Evolutionary conservation across 257 asterid species (phyloP).

Genomic region (Nyctanthes arbortristis): DNA sequence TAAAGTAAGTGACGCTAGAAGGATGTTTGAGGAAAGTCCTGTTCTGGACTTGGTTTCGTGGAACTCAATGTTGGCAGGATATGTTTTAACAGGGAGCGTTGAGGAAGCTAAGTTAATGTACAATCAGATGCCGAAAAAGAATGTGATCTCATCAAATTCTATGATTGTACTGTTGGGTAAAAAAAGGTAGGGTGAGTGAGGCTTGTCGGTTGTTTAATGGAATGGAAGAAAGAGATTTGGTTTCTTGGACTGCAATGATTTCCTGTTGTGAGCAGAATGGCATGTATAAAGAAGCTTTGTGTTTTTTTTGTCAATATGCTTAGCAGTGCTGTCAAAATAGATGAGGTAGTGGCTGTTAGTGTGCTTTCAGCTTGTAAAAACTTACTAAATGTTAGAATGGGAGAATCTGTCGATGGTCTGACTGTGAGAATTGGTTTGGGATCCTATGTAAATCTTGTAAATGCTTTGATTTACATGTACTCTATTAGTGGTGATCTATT

Average conservation of each 20-base stretch:
- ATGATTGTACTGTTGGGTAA: slow-evolving; percentile 76
- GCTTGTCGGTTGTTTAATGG: slow-evolving; percentile 55
- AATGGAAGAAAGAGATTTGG: slow-evolving; percentile 63
- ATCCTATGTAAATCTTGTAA: slow-evolving; percentile 57
- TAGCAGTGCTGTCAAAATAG: slow-evolving; percentile 40
- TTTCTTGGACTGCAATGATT: slow-evolving; percentile 83
- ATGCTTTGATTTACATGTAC: slow-evolving; percentile 83
- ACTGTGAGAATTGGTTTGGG: no score
- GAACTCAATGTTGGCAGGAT: no score
- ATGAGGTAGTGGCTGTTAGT: no score
- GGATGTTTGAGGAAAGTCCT: slow-evolving; percentile 82
- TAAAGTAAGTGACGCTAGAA: slow-evolving; percentile 47
- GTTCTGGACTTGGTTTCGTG: slow-evolving; percentile 64
- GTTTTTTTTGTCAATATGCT: slow-evolving; percentile 52
- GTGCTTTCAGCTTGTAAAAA: no score
- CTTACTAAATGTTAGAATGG: no score
- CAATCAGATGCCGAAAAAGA: no score
- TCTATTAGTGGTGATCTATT: slow-evolving; percentile 54
- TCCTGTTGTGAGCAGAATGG: slow-evolving; percentile 85
- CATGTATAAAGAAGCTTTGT: no score
- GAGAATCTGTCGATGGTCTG: no score
- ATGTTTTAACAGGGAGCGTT: no score
- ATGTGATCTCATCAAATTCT: slow-evolving; percentile 62
- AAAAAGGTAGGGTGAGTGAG: slow-evolving; percentile 56
- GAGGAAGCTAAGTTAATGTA: no score